Base-by-base conservation (phyloP, 441 rosid genomes). In the Brassica hybrid region DNA sequence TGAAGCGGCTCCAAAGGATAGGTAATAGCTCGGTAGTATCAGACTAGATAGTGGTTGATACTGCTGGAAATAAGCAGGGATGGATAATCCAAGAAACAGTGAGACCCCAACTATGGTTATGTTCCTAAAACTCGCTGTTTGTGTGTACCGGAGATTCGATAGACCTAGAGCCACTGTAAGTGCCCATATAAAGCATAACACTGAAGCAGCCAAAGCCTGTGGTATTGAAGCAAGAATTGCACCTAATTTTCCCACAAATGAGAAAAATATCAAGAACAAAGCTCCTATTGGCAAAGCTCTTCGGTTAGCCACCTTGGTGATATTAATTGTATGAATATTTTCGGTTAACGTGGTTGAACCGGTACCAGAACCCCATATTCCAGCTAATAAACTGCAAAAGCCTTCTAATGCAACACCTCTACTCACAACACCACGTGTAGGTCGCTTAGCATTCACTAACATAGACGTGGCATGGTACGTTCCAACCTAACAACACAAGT, bases 331-430 rank as follows among this genome's bases (percentile, higher is more conserved):
- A 76, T 93, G 94, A 38, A 87, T 84, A 72, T 95, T 93, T 82
- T 93, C 99, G 0, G 94, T 90, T 83, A 95, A 84, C 73, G 99
- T 87, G 36, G 97, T 88, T 77, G 97, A 83, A 27, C 99, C 98
- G 1, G 97, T 89, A 67, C 97, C 96, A 0, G 94, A 84, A 79
- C 99, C 99, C 96, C 97, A 94, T 43, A 95, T 83, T 74, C 99
- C 97, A 62, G 99, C 98, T 83, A 95, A 81, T 57, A 91, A 75
- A 80, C 97, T 89, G 83, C 98, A 93, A 75, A 93, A 84, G 25
- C 98, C 99, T 84, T 95, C 99, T 84, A 95, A 64, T 30, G 91
- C 97, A 73, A 95, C 83, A 80, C 97, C 98, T 86, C 98, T 88
- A 87, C 99, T 91, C 52, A 95, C 99, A 77, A 89, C 83, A 69